These are phyloP conservation scores for Podospora bellae-mahoneyi DNA, from an alignment of 495 filamentous ascomycete species.

Conservation along the genomic window DNA sequence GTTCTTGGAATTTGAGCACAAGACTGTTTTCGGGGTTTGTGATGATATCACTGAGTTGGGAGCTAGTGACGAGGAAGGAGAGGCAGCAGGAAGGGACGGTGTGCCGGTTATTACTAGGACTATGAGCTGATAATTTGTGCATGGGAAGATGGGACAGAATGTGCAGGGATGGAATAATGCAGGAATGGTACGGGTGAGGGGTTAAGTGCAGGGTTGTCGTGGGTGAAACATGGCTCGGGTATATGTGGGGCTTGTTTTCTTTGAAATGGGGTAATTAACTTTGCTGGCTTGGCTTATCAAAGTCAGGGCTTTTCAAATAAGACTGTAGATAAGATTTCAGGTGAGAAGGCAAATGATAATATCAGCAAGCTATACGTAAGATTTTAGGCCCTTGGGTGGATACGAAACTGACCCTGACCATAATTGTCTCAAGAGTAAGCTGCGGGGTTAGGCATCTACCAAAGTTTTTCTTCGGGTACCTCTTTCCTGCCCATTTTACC, in stretches of 20 bases:
- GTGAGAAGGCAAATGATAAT: too few species aligned
- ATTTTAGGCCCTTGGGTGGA: too few species aligned
- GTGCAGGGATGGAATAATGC: not conserved
- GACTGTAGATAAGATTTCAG: too few species aligned
- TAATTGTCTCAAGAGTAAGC: too few species aligned
- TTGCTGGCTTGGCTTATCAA: too few species aligned
- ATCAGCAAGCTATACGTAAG: too few species aligned
- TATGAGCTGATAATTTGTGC: not conserved
- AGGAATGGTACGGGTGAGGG: not conserved
- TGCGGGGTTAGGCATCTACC: too few species aligned
- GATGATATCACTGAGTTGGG: not conserved
- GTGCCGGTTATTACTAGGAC: constrained; percentile 15
- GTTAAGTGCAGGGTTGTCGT: not conserved
- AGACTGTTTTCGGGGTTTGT: constrained; percentile 17
- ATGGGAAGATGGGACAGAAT: not conserved
- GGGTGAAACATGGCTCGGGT: not conserved
- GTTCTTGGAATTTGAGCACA: constrained; percentile 29
- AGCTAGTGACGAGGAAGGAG: not conserved
- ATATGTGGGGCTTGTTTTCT: not conserved
- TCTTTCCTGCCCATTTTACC: too few species aligned
- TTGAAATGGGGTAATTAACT: not conserved
- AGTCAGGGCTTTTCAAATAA: too few species aligned
- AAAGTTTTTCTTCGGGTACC: too few species aligned
- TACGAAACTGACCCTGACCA: too few species aligned
- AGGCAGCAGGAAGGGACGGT: not conserved